Conservation (phyloP, 441 rosid genomes). For the Erodium texanum region DNA sequence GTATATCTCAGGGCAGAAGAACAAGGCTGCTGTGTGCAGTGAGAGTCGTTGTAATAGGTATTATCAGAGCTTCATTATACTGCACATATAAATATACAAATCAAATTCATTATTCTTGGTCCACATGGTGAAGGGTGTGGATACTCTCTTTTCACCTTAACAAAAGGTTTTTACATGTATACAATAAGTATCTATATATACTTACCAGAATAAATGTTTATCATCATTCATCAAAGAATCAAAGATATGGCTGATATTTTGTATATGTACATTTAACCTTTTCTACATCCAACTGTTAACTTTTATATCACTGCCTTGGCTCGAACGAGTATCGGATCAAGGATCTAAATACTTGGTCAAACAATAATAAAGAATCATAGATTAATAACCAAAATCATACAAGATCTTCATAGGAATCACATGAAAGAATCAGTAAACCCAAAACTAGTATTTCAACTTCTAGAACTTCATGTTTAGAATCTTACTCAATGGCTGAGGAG, state of each 20-base stretch:
- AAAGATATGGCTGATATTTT: too few species aligned
- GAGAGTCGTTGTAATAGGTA: background rate
- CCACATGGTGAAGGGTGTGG: slow-evolving; percentile 2
- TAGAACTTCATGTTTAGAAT: slow-evolving; percentile 45
- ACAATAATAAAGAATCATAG: background rate
- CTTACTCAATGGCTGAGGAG: slow-evolving; percentile 34
- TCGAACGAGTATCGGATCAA: too few species aligned
- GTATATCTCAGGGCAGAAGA: slow-evolving; percentile 52
- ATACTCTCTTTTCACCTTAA: background rate
- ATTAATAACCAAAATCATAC: background rate
- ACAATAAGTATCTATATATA: background rate
- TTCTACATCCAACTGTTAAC: too few species aligned
- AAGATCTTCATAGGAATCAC: background rate
- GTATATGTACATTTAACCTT: too few species aligned
- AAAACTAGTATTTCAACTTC: background rate
- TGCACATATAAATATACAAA: background rate
- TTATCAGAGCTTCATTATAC: too few species aligned
- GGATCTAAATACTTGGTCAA: too few species aligned
- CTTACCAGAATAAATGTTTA: background rate
- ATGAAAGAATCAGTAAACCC: background rate
- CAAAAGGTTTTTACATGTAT: background rate
- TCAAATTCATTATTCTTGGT: slow-evolving; percentile 2
- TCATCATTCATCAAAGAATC: background rate
- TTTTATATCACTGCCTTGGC: too few species aligned
- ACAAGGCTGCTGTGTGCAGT: slow-evolving; percentile 61